These are phyloP conservation scores for Tetrapisispora arboricola DNA, from an alignment of 805 yeast species.

Conservation along the genomic window DNA sequence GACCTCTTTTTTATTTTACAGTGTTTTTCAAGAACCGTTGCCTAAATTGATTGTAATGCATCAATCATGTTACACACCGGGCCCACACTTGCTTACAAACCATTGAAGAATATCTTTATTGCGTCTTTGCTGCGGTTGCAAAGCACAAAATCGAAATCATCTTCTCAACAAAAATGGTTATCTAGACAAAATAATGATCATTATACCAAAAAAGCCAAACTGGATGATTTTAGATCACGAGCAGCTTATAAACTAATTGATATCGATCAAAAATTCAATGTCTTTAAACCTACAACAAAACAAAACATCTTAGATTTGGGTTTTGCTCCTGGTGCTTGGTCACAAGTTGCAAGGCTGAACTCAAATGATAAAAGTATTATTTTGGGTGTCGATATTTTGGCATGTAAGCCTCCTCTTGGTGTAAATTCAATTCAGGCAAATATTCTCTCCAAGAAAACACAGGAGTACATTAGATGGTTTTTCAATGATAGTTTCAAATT, in stretches of 20 bases:
- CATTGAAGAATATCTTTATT: no score
- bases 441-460: slow-evolving; percentile 60
- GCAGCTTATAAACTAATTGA: slow-evolving; percentile 87
- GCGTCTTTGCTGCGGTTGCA: not conserved
- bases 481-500: slow-evolving; percentile 31
- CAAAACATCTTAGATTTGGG: slow-evolving; percentile 76
- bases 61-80: no score
- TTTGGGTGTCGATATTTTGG: slow-evolving; percentile 75
- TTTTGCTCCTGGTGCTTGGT: slow-evolving; percentile 93
- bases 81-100: not conserved
- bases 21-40: no score
- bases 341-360: slow-evolving; percentile 63
- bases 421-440: slow-evolving; percentile 79
- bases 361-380: slow-evolving; percentile 44
- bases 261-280: slow-evolving; percentile 49
- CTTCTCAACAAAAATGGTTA: slow-evolving; percentile 65
- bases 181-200: slow-evolving; percentile 56
- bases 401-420: slow-evolving; percentile 71
- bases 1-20: no score
- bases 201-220: slow-evolving; percentile 57
- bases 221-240: slow-evolving; percentile 57
- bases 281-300: slow-evolving; percentile 40
- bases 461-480: slow-evolving; percentile 40
- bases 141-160: slow-evolving; percentile 21
- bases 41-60: no score